Conservation (phyloP, 2,329 filamentous ascomycete genomes). For the Arthrinium phaeospermum region DNA sequence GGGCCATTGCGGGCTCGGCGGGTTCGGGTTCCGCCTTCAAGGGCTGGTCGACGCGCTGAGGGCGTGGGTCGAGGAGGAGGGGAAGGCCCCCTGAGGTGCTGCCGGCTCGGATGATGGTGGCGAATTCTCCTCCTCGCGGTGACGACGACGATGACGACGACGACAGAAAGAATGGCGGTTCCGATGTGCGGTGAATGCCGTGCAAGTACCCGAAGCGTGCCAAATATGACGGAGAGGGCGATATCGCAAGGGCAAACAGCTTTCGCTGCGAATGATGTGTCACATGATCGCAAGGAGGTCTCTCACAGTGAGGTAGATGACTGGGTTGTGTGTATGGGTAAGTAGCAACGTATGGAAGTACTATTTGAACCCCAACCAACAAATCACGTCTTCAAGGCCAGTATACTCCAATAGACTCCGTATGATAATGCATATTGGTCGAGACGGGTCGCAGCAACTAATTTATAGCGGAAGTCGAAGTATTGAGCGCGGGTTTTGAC, state of each 20-base stretch:
- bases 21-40: background rate
- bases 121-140: background rate
- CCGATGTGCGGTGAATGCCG: background rate
- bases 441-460: no score
- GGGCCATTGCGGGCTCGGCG: constrained; percentile 13
- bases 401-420: no score
- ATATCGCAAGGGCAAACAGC: background rate
- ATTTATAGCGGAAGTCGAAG: no score
- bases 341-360: no score
- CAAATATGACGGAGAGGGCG: constrained; percentile 5
- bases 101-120: background rate
- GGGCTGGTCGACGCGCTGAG: background rate
- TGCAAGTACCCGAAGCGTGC: constrained; percentile 16
- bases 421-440: no score
- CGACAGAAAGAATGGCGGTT: background rate
- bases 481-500: no score
- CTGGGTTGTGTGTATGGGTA: no score
- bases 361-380: no score
- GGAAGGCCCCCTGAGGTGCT: background rate
- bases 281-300: background rate
- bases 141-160: background rate
- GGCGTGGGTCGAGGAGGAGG: constrained; percentile 12
- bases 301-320: no score
- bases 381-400: no score
- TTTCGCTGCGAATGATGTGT: background rate